Evolutionary conservation across 441 rosid species (phyloP).

Genomic region (Pelargonium citronellum): DNA sequence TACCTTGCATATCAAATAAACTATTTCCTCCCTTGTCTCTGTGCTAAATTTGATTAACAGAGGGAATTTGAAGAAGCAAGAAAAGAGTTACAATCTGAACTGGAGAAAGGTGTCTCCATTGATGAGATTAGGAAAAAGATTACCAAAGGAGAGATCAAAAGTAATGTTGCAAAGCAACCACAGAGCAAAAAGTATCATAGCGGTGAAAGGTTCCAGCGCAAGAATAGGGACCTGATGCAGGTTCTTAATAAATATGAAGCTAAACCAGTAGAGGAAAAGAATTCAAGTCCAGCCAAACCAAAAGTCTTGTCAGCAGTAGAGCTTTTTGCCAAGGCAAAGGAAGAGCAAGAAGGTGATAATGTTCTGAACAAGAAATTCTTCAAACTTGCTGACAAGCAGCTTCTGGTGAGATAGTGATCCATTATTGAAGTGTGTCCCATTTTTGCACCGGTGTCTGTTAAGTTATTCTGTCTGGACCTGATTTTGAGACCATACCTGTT

Average conservation of each 20-base stretch:
- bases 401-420: constrained; percentile 57
- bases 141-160: constrained; percentile 47
- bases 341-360: constrained; percentile 43
- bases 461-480: background rate
- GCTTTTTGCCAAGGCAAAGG: constrained; percentile 51
- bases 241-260: constrained; percentile 47
- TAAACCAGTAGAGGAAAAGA: constrained; percentile 31
- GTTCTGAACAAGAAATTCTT: constrained; percentile 56
- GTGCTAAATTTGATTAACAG: constrained; percentile 24
- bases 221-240: constrained; percentile 59
- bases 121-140: constrained; percentile 54
- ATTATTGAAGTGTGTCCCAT: constrained; percentile 9
- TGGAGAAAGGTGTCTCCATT: constrained; percentile 48
- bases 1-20: background rate
- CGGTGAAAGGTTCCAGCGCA: constrained; percentile 66
- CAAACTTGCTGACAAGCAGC: constrained; percentile 58
- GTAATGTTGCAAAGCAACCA: constrained; percentile 50
- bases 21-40: background rate
- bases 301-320: constrained; percentile 56
- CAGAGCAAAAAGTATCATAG: constrained; percentile 38
- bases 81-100: constrained; percentile 53
- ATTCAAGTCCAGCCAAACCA: constrained; percentile 35
- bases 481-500: constrained; percentile 21
- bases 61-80: constrained; percentile 71
- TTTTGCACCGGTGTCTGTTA: background rate